Evolutionary conservation across 1,284 basidiomycete species (phyloP).

Genomic region (Exobasidium rhododendri): DNA sequence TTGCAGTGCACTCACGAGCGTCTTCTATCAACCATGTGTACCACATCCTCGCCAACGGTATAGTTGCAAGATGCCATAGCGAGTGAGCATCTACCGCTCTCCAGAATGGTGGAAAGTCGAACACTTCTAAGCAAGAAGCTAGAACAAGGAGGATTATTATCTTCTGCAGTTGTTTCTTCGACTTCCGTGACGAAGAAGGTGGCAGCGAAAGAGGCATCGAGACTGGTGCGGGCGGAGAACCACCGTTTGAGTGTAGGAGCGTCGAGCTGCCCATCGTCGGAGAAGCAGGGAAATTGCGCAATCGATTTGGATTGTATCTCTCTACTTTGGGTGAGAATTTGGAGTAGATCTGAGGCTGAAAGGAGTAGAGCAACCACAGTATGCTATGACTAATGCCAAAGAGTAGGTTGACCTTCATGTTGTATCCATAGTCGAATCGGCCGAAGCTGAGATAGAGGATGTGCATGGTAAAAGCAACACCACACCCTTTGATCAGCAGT

Average conservation of each 20-base stretch:
- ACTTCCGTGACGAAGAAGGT: conserved; percentile 41
- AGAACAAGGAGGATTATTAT: conserved; percentile 66
- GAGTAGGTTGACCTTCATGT: conserved; percentile 78
- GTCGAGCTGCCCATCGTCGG: not conserved
- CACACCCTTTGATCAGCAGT: conserved; percentile 26
- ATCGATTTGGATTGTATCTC: conserved; percentile 19
- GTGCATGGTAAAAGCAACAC: conserved; percentile 58
- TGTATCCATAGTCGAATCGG: conserved; percentile 92
- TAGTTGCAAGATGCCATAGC: conserved; percentile 87
- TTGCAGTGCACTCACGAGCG: conserved; percentile 42
- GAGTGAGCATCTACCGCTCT: conserved; percentile 87
- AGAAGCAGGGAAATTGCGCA: conserved; percentile 14
- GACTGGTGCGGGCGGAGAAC: conserved; percentile 38
- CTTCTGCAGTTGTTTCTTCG: conserved; percentile 59
- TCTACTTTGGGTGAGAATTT: conserved; percentile 17
- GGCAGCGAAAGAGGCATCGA: conserved; percentile 28
- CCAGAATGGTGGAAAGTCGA: conserved; percentile 78
- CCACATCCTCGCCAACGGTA: conserved; percentile 76
- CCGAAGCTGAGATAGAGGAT: conserved; percentile 71
- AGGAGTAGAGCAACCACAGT: conserved; percentile 66
- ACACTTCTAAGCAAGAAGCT: conserved; percentile 77
- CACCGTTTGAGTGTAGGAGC: conserved; percentile 17
- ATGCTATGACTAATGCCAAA: conserved; percentile 70
- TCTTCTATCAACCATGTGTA: conserved; percentile 57
- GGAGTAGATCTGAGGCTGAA: conserved; percentile 25